Evolutionary conservation across 352 stramenopile species (phyloP), one percentile per base, ranked within the genome.

Genomic region (Pythium chondricola): DNA sequence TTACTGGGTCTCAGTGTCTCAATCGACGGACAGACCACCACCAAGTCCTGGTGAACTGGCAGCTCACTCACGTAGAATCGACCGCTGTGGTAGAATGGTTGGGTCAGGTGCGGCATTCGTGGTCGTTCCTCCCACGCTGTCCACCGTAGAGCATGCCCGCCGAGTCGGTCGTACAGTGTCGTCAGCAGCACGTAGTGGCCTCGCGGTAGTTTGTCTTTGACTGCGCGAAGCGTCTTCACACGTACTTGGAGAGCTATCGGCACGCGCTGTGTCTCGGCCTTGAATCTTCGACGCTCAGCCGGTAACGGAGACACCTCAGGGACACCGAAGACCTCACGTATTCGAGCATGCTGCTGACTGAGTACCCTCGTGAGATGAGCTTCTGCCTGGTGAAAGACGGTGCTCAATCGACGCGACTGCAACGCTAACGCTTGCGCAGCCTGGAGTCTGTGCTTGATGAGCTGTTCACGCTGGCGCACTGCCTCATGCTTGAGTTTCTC

Each of bases 41-140:
- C 88, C 25, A 96, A 25, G 27, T 72, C 85, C 48, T 97, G 81
- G 40, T 93, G 74, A 14, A 97, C 36, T 3, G 43, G 22, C 3
- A 95, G 52, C 21, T 94, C 80, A 4, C 74, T 86, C 63, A 93
- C 76, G 71, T 84, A 95, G 54, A 89, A 94, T 11, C 83, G 68
- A 1, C 88, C 84, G n/a, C 69, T 57, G 56, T 95, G 85, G 22
- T 66, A 48, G 43, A 95, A 83, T 31, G 85, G 80, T 21, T 58
- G 57, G 7, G 87, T 95, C 18, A 89, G 71, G 35, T 80, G 79
- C 16, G 74, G 73, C 24, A 25, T 32, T 45, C 10, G 3, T 2
- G 24, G 26, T 36, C 43, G 46, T 11, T 39, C 39, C 17, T 44
- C 27, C 70, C 65, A 83, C 16, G 71, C 69, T 22, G 62, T 86